phyloP scores from a whole-genome alignment of 192 early-diverging fungal species.

The Gryganskiella cystojenkinii region DNA sequence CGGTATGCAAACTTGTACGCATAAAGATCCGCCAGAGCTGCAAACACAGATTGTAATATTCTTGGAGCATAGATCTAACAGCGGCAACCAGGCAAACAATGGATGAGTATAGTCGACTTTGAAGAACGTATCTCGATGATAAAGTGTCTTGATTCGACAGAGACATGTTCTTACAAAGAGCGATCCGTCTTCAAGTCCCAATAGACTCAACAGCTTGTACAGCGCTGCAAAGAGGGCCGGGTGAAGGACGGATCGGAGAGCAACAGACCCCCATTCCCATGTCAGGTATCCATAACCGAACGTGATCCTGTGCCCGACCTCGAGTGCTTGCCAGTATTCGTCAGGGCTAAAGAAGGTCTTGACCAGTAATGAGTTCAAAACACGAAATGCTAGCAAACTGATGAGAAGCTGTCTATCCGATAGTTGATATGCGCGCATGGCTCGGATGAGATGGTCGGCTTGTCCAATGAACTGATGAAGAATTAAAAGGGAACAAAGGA shows the following conservation, averaged over 20 bases:
- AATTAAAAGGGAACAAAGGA: not conserved
- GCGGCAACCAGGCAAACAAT: not conserved
- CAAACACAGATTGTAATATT: constrained; percentile 78
- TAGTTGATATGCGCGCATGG: not conserved
- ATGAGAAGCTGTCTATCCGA: constrained; percentile 22
- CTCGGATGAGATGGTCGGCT: not conserved
- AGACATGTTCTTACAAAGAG: constrained; percentile 80
- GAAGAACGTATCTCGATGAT: no score
- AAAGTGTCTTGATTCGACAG: no score
- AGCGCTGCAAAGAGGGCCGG: constrained; percentile 85
- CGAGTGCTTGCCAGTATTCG: constrained; percentile 97
- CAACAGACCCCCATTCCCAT: constrained; percentile 89
- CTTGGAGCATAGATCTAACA: constrained; percentile 77
- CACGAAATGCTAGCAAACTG: constrained; percentile 66
- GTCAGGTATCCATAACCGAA: constrained; percentile 94
- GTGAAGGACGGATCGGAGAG: constrained; percentile 84
- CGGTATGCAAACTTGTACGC: constrained; percentile 77
- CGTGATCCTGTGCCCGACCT: constrained; percentile 87
- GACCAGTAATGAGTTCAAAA: constrained; percentile 68
- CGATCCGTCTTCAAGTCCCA: constrained; percentile 72
- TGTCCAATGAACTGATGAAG: not conserved
- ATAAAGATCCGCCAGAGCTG: constrained; percentile 77
- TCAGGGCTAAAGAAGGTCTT: constrained; percentile 92
- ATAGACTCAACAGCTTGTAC: constrained; percentile 70
- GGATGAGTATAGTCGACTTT: no score